Percentiles rank a stretch among this genome's conserved stretches.
phyloP scores from a whole-genome alignment of 345 rosid species.

The Rubroshorea leprosula region DNA sequence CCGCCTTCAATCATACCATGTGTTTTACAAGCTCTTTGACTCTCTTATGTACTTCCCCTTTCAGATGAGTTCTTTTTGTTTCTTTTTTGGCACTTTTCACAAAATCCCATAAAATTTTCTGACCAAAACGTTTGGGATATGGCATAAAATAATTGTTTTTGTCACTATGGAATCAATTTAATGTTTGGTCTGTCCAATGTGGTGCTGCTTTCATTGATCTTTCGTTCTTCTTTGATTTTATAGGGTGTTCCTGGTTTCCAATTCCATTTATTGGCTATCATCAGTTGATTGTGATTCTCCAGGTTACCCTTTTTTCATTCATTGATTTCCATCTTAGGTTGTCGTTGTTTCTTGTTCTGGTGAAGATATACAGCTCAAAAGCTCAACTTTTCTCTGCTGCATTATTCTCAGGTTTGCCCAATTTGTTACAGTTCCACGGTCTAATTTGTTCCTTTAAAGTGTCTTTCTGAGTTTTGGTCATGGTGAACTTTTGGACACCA shows the following conservation, averaged over 20 bases:
- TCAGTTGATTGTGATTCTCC: neutral
- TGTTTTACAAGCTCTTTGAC: neutral
- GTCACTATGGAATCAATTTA: conserved; percentile 22
- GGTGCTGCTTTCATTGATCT: neutral
- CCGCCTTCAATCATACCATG: neutral
- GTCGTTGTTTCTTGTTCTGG: neutral
- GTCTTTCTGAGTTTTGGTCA: conserved; percentile 11
- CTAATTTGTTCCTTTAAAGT: neutral
- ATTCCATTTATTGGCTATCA: too few species aligned
- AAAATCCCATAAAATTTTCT: conserved; percentile 29
- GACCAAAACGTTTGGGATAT: conserved; percentile 10
- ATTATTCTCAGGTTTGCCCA: neutral
- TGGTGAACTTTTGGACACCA: conserved; percentile 24
- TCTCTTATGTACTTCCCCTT: neutral
- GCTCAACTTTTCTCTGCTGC: neutral
- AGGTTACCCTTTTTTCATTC: neutral
- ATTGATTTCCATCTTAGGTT: neutral
- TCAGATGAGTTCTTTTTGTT: neutral
- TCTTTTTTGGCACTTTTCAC: neutral
- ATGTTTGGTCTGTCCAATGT: conserved; percentile 12
- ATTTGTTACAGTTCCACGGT: neutral
- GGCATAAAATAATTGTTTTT: neutral
- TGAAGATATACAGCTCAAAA: neutral
- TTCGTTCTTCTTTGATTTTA: neutral
- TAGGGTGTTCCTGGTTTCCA: too few species aligned